Base-by-base conservation (phyloP, 306 rosid species). In the Hippophae gyantsensis region DNA sequence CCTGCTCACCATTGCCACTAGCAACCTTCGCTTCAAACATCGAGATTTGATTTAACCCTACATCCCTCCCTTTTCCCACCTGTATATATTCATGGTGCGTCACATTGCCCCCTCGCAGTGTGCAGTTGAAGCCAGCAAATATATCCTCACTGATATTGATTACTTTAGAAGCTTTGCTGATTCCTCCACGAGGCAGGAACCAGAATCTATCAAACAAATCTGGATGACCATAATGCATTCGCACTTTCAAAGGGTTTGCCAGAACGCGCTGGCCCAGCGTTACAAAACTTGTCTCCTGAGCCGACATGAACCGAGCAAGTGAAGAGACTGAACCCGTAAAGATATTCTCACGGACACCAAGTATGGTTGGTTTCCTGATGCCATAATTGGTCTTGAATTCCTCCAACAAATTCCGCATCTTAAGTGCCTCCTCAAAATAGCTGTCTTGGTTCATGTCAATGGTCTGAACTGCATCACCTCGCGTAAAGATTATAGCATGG, bases 401-500 rank as follows among this genome's bases (percentile, higher is more conserved):
- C 78, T 87, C 87, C 76, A 90, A 73, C 64, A 90, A 77, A 79
- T 90, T 87, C 58, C 95, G 79, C 97, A 90, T 84, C 77, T 90
- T 90, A 64, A 90, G 97, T 54, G 97, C 94, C 84, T 90, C 97
- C 76, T 90, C 97, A 71, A 90, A 90, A 74, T 78, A 85, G 65
- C 81, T 81, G 76, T 90, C 97, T 74, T 90, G 97, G 74, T 90
- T 90, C 97, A 90, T 90, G 78, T 90, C 97, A 68, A 90, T 90
- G 58, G 97, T 82, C 67, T 87, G 97, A 76, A 90, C 0, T 40
- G 97, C 95, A 77, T 90, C 97, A 41, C 97, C 97, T 43, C 97
- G 73, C 25, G 95, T 90, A 74, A 90, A 90, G 76, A 90, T 84
- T 72, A 90, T 72, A 65, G 97, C 95, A 72, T 90, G 97, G 73